Conservation (phyloP, 2,329 filamentous ascomycete genomes). For the Phialophora expanda region DNA sequence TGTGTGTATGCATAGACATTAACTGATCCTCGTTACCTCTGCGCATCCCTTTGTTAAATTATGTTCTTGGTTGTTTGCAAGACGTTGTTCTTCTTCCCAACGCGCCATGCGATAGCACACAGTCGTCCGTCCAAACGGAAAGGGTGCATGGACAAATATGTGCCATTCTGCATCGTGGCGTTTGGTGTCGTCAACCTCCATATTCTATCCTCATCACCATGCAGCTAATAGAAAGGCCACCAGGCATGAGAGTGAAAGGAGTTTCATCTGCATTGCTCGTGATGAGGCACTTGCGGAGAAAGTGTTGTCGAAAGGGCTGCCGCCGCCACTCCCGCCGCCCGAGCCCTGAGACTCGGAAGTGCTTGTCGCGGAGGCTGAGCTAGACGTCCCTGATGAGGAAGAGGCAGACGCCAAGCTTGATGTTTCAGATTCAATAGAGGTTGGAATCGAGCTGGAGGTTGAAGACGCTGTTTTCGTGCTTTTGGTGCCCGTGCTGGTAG, state of each 20-base stretch:
- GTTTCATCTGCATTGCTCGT: not conserved
- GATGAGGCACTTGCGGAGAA: not conserved
- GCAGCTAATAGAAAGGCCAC: not conserved
- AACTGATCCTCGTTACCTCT: conserved; percentile 6
- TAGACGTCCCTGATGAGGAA: conserved; percentile 62
- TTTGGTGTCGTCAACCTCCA: not conserved
- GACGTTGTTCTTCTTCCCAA: not conserved
- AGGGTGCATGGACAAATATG: not conserved
- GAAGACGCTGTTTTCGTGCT: conserved; percentile 40
- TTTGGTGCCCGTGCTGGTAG: conserved; percentile 5
- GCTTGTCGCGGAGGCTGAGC: conserved; percentile 73
- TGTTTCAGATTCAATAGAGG: conserved; percentile 51
- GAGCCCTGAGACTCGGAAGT: conserved; percentile 58
- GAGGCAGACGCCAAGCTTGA: conserved; percentile 40
- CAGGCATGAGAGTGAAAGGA: not conserved
- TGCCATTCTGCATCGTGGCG: not conserved
- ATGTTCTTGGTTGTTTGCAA: not conserved
- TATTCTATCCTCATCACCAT: not conserved
- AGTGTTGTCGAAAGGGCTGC: conserved; percentile 59
- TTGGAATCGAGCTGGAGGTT: conserved; percentile 34
- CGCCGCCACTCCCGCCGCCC: conserved; percentile 63
- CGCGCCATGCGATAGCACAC: not conserved
- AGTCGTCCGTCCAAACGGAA: not conserved
- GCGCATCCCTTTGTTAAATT: not conserved
- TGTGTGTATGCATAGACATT: conserved; percentile 14